Evolutionary conservation across 2,329 filamentous ascomycete species (phyloP).

Genomic region (Hymenoscyphus repandus): DNA sequence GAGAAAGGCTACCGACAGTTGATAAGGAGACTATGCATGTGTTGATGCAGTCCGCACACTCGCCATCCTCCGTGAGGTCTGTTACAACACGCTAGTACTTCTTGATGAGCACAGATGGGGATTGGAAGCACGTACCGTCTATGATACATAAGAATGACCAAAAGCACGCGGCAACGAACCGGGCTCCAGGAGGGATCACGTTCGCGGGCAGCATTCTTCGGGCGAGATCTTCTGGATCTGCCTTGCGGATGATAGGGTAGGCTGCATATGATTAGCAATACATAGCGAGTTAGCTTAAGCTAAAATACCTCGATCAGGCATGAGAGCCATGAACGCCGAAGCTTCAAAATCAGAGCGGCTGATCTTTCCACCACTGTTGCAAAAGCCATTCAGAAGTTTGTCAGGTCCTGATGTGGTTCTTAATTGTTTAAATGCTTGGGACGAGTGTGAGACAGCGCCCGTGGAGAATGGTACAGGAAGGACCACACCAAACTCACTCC

Average conservation of each 20-base stretch:
- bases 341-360: slow-evolving; percentile 3
- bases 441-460: neutral
- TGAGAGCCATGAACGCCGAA: slow-evolving; percentile 7
- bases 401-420: no score
- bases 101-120: neutral
- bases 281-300: neutral
- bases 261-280: neutral
- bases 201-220: neutral
- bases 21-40: neutral
- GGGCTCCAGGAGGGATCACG: slow-evolving; percentile 1
- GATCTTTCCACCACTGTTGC: neutral
- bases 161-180: slow-evolving; percentile 4
- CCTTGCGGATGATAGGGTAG: slow-evolving; percentile 3
- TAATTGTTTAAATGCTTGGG: no score
- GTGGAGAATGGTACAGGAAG: neutral
- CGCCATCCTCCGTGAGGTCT: slow-evolving; percentile 6
- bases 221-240: slow-evolving; percentile 3
- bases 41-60: slow-evolving; percentile 2
- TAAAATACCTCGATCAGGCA: slow-evolving; percentile 3
- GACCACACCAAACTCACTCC: neutral
- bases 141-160: slow-evolving; percentile 5
- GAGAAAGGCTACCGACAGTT: neutral
- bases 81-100: neutral
- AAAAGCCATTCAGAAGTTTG: neutral
- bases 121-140: neutral